phyloP scores from a whole-genome alignment of 2,329 filamentous ascomycete genomes.

The Neurospora sp. region DNA sequence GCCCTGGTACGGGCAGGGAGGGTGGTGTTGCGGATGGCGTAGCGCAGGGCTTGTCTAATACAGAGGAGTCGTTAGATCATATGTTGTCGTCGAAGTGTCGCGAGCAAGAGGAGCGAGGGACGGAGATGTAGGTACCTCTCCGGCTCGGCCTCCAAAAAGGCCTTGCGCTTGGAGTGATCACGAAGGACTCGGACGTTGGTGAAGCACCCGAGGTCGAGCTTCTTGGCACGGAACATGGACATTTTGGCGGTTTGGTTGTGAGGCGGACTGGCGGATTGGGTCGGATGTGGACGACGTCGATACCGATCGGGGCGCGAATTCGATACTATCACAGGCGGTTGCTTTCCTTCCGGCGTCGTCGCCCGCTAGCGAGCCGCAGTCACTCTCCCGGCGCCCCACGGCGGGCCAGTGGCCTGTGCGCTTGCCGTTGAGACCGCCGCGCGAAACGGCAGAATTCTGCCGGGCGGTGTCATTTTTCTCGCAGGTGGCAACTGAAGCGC shows the following conservation, averaged over 20 bases:
- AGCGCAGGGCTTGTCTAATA: conserved; percentile 76
- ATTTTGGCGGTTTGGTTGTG: conserved; percentile 36
- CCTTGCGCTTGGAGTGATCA: conserved; percentile 94
- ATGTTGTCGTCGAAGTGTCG: background rate
- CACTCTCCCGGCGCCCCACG: background rate
- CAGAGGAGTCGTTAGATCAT: background rate
- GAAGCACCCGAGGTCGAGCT: conserved; percentile 79
- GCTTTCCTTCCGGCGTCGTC: background rate
- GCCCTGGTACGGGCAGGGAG: conserved; percentile 74
- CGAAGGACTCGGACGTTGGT: conserved; percentile 80
- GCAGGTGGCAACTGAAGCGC: background rate
- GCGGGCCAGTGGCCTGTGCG: background rate
- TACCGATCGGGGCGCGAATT: background rate
- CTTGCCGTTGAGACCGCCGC: background rate
- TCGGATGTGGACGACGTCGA: conserved; percentile 1
- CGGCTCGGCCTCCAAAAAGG: conserved; percentile 76
- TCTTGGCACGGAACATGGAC: conserved; percentile 84
- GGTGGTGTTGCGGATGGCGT: conserved; percentile 87
- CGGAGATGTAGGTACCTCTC: conserved; percentile 55
- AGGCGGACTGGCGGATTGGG: background rate
- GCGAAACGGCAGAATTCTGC: conserved; percentile 1
- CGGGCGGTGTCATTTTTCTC: conserved; percentile 5
- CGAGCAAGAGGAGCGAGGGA: background rate
- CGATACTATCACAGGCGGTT: background rate
- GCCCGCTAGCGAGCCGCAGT: background rate